phyloP scores from a whole-genome alignment of 179 eudicot genomes.

The Silene vulgaris region DNA sequence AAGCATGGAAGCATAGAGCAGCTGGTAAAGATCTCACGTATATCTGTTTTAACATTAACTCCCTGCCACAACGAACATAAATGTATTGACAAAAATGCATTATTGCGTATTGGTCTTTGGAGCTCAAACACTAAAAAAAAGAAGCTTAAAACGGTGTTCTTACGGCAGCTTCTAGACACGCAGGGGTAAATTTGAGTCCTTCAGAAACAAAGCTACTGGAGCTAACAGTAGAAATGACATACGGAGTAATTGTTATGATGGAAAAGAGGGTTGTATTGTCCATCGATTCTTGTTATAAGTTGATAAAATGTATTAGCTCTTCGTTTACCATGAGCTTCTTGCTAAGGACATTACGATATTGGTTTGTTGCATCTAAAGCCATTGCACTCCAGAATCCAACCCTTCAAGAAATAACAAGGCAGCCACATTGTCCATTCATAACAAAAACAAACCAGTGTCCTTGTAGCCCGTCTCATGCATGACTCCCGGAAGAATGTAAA shows the following conservation, averaged over 20 bases:
- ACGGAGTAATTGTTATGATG: conserved; percentile 55
- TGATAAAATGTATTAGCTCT: conserved; percentile 42
- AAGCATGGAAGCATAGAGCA: conserved; percentile 80
- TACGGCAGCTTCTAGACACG: conserved; percentile 72
- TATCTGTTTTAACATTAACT: conserved; percentile 47
- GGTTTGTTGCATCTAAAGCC: conserved; percentile 81
- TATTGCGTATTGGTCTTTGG: background rate
- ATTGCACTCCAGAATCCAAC: conserved; percentile 94
- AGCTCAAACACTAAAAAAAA: background rate
- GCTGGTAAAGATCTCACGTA: conserved; percentile 59
- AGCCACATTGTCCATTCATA: conserved; percentile 1
- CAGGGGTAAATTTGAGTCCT: conserved; percentile 81
- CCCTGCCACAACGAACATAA: conserved; percentile 40
- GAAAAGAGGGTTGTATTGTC: conserved; percentile 94
- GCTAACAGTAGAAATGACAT: conserved; percentile 72
- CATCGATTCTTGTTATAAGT: conserved; percentile 60
- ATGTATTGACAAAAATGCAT: conserved; percentile 1
- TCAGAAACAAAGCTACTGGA: conserved; percentile 63
- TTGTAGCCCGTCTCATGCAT: no score
- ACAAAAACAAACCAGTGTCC: background rate
- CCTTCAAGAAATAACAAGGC: conserved; percentile 37
- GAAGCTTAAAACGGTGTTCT: conserved; percentile 29
- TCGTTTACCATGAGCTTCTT: conserved; percentile 79
- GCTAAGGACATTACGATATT: conserved; percentile 88
- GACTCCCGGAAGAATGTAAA: no score